These are phyloP conservation scores for Aspergillus fructus DNA, from an alignment of 2,329 filamentous ascomycete species.

Conservation along the genomic window DNA sequence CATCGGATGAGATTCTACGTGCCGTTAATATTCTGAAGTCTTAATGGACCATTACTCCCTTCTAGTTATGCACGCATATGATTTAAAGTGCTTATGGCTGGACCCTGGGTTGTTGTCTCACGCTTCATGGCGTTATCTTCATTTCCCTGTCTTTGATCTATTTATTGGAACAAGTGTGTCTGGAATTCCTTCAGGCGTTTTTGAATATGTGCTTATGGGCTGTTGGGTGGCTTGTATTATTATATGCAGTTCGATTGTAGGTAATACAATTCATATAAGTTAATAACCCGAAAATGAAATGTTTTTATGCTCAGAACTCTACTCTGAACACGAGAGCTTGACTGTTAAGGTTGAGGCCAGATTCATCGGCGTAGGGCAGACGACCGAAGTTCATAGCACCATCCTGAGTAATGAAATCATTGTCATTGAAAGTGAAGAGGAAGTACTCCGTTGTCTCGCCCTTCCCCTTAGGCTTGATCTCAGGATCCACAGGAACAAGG, in stretches of 20 bases:
- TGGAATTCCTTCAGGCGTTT: not conserved
- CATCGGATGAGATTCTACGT: conserved; percentile 64
- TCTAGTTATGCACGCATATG: not conserved
- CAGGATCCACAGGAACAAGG: conserved; percentile 58
- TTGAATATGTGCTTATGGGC: not conserved
- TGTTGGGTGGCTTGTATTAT: not conserved
- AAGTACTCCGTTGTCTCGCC: conserved; percentile 61
- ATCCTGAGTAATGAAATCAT: conserved; percentile 74
- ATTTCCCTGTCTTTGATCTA: not conserved
- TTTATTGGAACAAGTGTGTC: not conserved
- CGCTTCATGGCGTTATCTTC: not conserved
- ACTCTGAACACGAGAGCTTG: conserved; percentile 61
- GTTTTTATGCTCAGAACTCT: conserved; percentile 18
- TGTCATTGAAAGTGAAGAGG: conserved; percentile 67
- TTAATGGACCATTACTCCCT: not conserved
- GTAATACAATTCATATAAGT: not conserved
- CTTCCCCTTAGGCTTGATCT: conserved; percentile 12
- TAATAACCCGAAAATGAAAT: not conserved
- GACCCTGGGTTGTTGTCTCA: not conserved
- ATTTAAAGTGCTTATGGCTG: not conserved
- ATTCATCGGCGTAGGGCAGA: conserved; percentile 56
- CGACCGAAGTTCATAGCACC: conserved; percentile 60
- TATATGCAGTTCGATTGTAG: not conserved
- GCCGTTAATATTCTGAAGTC: conserved; percentile 28
- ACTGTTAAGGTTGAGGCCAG: conserved; percentile 59